These are phyloP conservation scores for Xylaria sp. DNA, from an alignment of 495 filamentous ascomycete genomes.

Conservation along the genomic window DNA sequence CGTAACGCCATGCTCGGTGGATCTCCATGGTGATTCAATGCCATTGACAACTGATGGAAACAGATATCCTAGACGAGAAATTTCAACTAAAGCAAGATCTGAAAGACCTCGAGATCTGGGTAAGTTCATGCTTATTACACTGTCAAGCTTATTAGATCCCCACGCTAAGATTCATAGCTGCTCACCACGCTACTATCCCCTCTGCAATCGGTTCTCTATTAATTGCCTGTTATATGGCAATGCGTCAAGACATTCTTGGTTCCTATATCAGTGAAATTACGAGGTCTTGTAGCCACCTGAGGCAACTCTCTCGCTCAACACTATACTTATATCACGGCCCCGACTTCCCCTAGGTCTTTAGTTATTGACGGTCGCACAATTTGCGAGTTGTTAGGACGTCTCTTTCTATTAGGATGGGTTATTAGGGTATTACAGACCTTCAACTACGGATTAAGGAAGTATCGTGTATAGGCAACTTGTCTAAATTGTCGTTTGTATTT, in stretches of 20 bases:
- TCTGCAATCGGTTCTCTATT: constrained; percentile 21
- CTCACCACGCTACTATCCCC: constrained; percentile 27
- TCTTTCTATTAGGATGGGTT: neutral
- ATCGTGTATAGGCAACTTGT: neutral
- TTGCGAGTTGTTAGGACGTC: neutral
- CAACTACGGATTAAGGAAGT: neutral
- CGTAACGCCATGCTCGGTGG: neutral
- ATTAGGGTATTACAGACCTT: neutral
- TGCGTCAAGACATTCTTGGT: too few species aligned
- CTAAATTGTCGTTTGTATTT: neutral
- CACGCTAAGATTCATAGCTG: constrained; percentile 22
- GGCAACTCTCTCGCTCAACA: neutral
- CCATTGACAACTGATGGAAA: neutral
- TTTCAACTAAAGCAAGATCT: constrained; percentile 21
- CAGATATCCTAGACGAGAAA: constrained; percentile 22
- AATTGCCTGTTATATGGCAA: neutral
- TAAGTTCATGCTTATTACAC: neutral
- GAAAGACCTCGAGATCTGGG: constrained; percentile 27
- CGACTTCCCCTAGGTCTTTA: neutral
- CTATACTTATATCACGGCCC: neutral
- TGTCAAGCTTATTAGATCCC: too few species aligned
- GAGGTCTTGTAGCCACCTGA: too few species aligned
- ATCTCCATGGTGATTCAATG: neutral
- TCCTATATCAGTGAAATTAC: neutral
- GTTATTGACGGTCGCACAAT: neutral